Conservation (phyloP, 768 basidiomycete species). For the Strobilomyces echinocephalus region DNA sequence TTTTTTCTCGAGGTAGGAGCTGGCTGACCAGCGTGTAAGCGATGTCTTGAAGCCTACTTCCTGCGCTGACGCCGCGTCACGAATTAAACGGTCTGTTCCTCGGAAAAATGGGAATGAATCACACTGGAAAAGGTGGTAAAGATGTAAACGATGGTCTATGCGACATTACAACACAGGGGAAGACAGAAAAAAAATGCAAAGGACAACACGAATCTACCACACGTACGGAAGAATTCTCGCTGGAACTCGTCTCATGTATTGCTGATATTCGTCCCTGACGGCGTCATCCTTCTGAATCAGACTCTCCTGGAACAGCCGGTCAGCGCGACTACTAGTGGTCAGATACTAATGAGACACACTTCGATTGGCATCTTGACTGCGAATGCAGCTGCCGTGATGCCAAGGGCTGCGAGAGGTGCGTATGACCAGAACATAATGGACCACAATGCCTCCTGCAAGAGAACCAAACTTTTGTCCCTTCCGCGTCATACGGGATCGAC, state of each 20-base stretch:
- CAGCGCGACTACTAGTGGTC: not conserved
- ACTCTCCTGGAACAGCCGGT: constrained; percentile 18
- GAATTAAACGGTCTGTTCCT: no score
- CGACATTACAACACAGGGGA: no score
- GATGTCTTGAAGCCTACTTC: no score
- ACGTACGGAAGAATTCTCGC: constrained; percentile 26
- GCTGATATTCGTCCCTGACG: constrained; percentile 23
- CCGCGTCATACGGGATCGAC: not conserved
- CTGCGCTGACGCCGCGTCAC: not conserved
- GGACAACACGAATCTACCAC: constrained; percentile 11
- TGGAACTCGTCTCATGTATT: constrained; percentile 27
- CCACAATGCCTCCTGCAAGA: constrained; percentile 15
- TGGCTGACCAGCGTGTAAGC: no score
- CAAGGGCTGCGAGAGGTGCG: constrained; percentile 19
- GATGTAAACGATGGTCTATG: no score
- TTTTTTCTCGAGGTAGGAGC: no score
- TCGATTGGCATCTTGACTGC: constrained; percentile 33
- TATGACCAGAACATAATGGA: constrained; percentile 32
- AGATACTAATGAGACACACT: constrained; percentile 8
- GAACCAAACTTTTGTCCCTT: constrained; percentile 8
- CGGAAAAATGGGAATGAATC: no score
- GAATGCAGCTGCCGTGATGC: constrained; percentile 16
- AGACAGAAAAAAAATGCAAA: no score
- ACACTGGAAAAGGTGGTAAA: no score
- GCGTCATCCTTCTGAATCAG: constrained; percentile 22